Evolutionary conservation across 306 rosid species (phyloP), one percentile per base, ranked within the genome.

Genomic region (Malus asiatica): DNA sequence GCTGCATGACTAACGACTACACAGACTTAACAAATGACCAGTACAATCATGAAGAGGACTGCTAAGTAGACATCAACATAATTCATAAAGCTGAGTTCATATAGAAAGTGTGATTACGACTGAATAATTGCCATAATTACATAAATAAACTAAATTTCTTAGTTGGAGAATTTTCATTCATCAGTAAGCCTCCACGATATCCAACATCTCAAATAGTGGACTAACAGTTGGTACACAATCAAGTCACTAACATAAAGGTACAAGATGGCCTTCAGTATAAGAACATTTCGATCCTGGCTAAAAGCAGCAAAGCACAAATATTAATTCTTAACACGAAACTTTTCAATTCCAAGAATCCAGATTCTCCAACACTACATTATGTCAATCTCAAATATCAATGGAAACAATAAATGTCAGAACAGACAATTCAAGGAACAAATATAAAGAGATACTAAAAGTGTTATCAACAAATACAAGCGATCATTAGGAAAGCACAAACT

Each of bases 321-420:
- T 42, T 60, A 45, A 33, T 66, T 64, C 48, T 55, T 20, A 61
- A 46, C 32, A 66, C 8, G 11, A 14, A 38, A 55, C 66, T 22
- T 84, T 48, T 78, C 79, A 75, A 73, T 71, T 74, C 69, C 79
- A 64, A 6, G 46, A 60, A 45, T 5, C 48, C 4, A 45, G 25
- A 33, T 63, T 11, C 38, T 27, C 29, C 4, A 52, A 42, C 33
- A 3, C 57, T 40, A 35, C 68, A 74, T 40, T 46, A 42, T 63
- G 8, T 65, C 57, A 35, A 65, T 75, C 42, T 32, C 30, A 75
- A 66, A 58, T 9, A 30, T 59, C 78, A 66, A 29, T 59, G 10
- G n/a, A 76, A 59, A 22, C 40, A 69, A 53, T 32, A 48, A 44
- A 45, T 55, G 70, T 40, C 38, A 45, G 35, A 59, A 11, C 68